Conservation (phyloP, 768 basidiomycete genomes). For the Leucocoprinus sp. region DNA sequence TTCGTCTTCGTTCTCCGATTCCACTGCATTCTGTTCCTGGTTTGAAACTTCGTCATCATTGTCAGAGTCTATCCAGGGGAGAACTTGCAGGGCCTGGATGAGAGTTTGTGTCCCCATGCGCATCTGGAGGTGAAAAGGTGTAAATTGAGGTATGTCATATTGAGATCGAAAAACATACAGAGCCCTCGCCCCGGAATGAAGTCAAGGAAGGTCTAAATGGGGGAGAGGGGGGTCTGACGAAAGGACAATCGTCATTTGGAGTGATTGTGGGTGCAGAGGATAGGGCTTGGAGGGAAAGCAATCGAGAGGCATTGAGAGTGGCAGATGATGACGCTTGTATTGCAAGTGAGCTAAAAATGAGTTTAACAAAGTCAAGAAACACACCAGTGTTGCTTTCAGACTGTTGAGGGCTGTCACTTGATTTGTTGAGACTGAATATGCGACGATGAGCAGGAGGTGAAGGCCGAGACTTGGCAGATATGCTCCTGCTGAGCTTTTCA, state of each 20-base stretch:
- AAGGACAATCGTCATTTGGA: constrained; percentile 36
- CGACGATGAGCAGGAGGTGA: constrained; percentile 36
- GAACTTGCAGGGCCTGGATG: constrained; percentile 80
- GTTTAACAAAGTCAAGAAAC: constrained; percentile 13
- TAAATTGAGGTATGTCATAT: constrained; percentile 1
- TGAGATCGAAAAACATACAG: constrained; percentile 38
- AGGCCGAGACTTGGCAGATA: constrained; percentile 29
- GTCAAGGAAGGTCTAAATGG: constrained; percentile 39
- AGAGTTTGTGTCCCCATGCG: constrained; percentile 82
- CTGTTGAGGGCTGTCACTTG: constrained; percentile 39
- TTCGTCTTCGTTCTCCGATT: constrained; percentile 65
- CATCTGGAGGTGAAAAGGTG: constrained; percentile 44
- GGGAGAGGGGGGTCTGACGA: constrained; percentile 70
- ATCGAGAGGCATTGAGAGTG: constrained; percentile 22
- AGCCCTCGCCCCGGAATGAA: constrained; percentile 60
- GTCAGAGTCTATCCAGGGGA: constrained; percentile 71
- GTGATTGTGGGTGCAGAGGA: constrained; percentile 11
- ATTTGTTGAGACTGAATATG: constrained; percentile 44
- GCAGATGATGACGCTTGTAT: constrained; percentile 11
- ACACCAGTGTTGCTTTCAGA: constrained; percentile 26
- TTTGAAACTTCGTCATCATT: constrained; percentile 54
- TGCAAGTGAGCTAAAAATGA: background rate
- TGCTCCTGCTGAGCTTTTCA: constrained; percentile 56
- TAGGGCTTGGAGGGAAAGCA: constrained; percentile 19
- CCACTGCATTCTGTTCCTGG: constrained; percentile 32